Evolutionary conservation across 2,329 filamentous ascomycete species (phyloP), one percentile per base, ranked within the genome.

Genomic region (Chrysoporthe cubensis): DNA sequence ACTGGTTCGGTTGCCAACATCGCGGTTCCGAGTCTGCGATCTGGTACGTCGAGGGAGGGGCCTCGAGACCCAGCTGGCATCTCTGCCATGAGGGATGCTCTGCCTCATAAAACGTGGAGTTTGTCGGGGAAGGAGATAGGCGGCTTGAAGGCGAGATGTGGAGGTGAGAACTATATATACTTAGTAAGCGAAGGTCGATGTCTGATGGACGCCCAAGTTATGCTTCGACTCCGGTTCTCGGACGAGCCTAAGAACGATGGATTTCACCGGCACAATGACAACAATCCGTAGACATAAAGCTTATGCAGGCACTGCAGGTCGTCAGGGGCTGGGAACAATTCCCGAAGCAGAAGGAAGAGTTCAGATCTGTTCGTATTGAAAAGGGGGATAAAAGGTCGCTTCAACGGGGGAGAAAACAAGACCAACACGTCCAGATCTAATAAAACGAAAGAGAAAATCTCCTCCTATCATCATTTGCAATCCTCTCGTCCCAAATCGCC

Each of bases 361-460:
- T 64, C 68, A 65, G 62, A 60, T 70, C 68, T 70, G 68, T 67
- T 70, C 66, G 60, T 70, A 70, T 70, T 70, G 66, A 70, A 70
- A 70, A 65, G 58, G 61, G 65, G 44, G 59, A 65, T 68, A 63
- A 54, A 42, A 60, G 65, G 58, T 70, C 68, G 68, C 68, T 70
- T 70, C 68, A 68, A 70, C 62, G 46, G 59, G 40, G 16, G 59
- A 34, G 67, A 63, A 54, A 54, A 66, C 63, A 66, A 64, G 57
- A 70, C 66, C 61, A 68, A 63, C 62, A 64, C 68, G 54, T 68
- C 68, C 68, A 70, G 59, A 70, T 70, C 68, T 70, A 62, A 66
- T 62, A 65, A 70, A 66, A 52, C 44, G 60, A 69, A 59, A 59
- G n/a, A 43, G 57, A 60, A n/a, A 44, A 32, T 48, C 50, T 52